These are phyloP conservation scores for Aechmea fasciata DNA, from an alignment of 176 grass and related monocot species.

Conservation along the genomic window DNA sequence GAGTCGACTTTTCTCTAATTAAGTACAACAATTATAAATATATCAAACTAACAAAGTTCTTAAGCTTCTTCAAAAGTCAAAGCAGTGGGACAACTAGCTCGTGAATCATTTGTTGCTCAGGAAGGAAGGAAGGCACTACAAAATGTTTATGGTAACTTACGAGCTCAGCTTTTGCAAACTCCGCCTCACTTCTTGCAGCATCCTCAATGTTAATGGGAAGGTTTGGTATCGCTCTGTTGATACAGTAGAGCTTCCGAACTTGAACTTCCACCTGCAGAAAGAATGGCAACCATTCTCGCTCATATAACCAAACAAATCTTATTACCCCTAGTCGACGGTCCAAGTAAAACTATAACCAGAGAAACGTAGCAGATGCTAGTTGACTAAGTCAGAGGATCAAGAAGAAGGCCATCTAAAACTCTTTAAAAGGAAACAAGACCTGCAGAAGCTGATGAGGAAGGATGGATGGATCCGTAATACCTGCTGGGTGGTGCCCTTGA, in stretches of 20 bases:
- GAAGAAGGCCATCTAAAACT: background rate
- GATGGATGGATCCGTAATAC: constrained; percentile 6
- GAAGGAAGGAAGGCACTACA: too few species aligned
- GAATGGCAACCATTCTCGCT: background rate
- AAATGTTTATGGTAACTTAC: constrained; percentile 13
- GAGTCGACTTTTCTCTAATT: background rate
- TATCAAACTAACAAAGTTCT: too few species aligned
- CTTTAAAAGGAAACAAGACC: background rate
- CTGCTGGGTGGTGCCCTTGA: constrained; percentile 93
- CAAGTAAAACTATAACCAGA: background rate
- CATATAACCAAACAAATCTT: too few species aligned
- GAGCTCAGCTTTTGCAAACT: constrained; percentile 63
- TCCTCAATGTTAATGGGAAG: constrained; percentile 88
- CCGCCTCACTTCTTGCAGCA: constrained; percentile 58
- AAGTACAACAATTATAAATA: background rate
- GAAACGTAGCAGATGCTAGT: background rate
- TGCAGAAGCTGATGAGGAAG: background rate
- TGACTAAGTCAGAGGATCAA: too few species aligned
- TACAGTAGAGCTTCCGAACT: constrained; percentile 71
- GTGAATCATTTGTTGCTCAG: too few species aligned
- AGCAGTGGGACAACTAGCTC: too few species aligned
- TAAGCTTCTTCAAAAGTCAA: too few species aligned
- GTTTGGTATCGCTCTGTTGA: constrained; percentile 61
- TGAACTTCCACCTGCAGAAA: constrained; percentile 70
- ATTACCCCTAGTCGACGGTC: too few species aligned